Evolutionary conservation across 2,329 filamentous ascomycete species (phyloP).

Genomic region (Aureobasidium zeae): DNA sequence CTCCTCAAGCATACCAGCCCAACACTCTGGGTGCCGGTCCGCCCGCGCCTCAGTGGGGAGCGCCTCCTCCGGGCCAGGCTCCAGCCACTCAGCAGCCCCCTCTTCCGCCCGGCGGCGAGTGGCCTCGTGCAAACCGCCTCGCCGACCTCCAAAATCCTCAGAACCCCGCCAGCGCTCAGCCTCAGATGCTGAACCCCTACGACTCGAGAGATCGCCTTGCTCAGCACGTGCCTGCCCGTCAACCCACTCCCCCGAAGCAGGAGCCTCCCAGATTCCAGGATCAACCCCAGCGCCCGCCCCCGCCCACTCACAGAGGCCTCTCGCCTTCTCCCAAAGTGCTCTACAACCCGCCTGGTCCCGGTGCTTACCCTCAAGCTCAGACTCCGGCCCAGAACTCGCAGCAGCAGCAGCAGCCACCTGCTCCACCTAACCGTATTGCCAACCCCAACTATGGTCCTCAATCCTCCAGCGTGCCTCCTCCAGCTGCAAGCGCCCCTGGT

Average conservation of each 20-base stretch:
- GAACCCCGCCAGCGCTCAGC: slow-evolving; percentile 39
- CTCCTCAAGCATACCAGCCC: slow-evolving; percentile 86
- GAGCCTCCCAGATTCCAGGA: slow-evolving; percentile 49
- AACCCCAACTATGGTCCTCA: slow-evolving; percentile 40
- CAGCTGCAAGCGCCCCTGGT: slow-evolving; percentile 39
- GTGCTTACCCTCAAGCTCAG: slow-evolving; percentile 10
- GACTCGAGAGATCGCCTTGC: slow-evolving; percentile 68
- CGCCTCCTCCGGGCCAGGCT: slow-evolving; percentile 53
- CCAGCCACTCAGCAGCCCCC: slow-evolving; percentile 48
- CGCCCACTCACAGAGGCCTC: slow-evolving; percentile 45
- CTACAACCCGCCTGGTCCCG: slow-evolving; percentile 44
- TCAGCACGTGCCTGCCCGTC: slow-evolving; percentile 55
- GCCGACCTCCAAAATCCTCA: slow-evolving; percentile 63
- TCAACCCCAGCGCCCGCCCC: slow-evolving; percentile 30
- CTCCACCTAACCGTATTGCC: slow-evolving; percentile 30
- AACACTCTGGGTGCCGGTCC: slow-evolving; percentile 67
- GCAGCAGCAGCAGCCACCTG: slow-evolving; percentile 24
- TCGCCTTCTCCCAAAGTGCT: slow-evolving; percentile 53
- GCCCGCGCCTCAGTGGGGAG: slow-evolving; percentile 82
- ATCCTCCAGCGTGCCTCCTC: slow-evolving; percentile 39
- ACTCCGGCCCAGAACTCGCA: slow-evolving; percentile 41
- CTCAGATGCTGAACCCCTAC: slow-evolving; percentile 71
- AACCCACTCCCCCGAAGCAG: slow-evolving; percentile 55
- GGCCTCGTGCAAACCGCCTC: slow-evolving; percentile 54
- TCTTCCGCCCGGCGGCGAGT: slow-evolving; percentile 50